Evolutionary conservation across 805 yeast genomes (phyloP).

Genomic region (Nakazawaea sp.): DNA sequence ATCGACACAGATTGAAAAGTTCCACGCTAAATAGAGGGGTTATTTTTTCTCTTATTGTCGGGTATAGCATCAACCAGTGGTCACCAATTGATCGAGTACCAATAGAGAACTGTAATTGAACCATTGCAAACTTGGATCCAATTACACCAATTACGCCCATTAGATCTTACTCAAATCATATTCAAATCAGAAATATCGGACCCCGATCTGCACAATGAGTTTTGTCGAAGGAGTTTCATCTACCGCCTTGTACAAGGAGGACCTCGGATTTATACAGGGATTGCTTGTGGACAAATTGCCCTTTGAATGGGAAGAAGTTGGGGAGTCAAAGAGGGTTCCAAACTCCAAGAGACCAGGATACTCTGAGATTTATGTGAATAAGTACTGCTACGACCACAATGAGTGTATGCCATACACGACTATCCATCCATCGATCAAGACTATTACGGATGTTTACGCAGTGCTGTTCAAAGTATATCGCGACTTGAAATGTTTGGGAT

Average conservation of each 20-base stretch:
- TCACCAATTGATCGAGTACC: too few relatives aligned
- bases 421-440: conserved; percentile 33
- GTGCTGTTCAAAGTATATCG: conserved; percentile 30
- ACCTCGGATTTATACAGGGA: not conserved
- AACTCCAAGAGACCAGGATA: conserved; percentile 4
- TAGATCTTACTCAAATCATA: too few relatives aligned
- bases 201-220: too few relatives aligned
- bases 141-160: too few relatives aligned
- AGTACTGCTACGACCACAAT: conserved; percentile 1
- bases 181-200: too few relatives aligned
- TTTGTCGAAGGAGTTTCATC: too few relatives aligned
- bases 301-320: conserved; percentile 1
- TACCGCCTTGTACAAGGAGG: conserved; percentile 6
- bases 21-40: too few relatives aligned
- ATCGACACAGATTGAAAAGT: too few relatives aligned
- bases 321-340: conserved; percentile 1
- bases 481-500: conserved; percentile 38
- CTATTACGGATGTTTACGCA: conserved; percentile 38
- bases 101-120: too few relatives aligned
- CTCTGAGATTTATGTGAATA: conserved; percentile 8
- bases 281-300: conserved; percentile 4
- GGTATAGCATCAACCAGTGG: too few relatives aligned
- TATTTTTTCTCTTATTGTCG: too few relatives aligned
- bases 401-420: conserved; percentile 7
- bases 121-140: too few relatives aligned